phyloP scores from a whole-genome alignment of 139 green algal species.

The Coelastrella sp. region DNA sequence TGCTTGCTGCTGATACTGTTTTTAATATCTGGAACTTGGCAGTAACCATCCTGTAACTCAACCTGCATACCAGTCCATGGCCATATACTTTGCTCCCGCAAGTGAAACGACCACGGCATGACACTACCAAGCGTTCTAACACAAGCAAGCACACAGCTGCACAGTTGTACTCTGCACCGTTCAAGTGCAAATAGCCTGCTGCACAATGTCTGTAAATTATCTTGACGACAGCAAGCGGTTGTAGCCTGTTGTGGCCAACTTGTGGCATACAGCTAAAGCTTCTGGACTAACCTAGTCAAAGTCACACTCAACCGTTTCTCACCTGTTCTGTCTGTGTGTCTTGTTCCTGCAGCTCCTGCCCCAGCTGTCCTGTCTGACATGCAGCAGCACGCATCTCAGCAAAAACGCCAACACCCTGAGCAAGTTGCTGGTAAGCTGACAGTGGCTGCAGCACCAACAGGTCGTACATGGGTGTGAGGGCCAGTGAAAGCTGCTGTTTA shows the following conservation, averaged over 20 bases:
- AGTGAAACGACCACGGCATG: too few relatives aligned
- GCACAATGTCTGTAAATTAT: too few relatives aligned
- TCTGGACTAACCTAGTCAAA: neutral
- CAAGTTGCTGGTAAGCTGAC: slow-evolving; percentile 51
- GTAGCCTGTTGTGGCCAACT: too few relatives aligned
- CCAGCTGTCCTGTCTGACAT: slow-evolving; percentile 54
- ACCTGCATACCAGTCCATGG: neutral
- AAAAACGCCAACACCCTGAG: slow-evolving; percentile 53
- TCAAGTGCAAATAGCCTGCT: too few relatives aligned
- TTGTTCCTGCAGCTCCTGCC: slow-evolving; percentile 65
- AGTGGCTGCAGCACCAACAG: slow-evolving; percentile 53
- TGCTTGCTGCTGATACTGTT: neutral
- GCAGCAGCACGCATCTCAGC: slow-evolving; percentile 33
- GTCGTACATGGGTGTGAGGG: slow-evolving; percentile 26
- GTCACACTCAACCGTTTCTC: neutral
- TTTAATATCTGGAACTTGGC: slow-evolving; percentile 47
- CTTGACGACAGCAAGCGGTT: too few relatives aligned
- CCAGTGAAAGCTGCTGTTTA: neutral
- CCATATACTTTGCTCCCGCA: too few relatives aligned
- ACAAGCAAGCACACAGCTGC: too few relatives aligned
- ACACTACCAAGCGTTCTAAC: too few relatives aligned
- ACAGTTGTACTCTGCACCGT: too few relatives aligned
- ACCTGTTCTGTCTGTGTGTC: slow-evolving; percentile 70
- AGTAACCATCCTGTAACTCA: slow-evolving; percentile 1
- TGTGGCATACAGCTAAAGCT: too few relatives aligned